Percentiles rank a stretch among this genome's conserved stretches.
Conservation (phyloP, 805 yeast species). For the Saccharomycopsis oosterbeekiorum region DNA sequence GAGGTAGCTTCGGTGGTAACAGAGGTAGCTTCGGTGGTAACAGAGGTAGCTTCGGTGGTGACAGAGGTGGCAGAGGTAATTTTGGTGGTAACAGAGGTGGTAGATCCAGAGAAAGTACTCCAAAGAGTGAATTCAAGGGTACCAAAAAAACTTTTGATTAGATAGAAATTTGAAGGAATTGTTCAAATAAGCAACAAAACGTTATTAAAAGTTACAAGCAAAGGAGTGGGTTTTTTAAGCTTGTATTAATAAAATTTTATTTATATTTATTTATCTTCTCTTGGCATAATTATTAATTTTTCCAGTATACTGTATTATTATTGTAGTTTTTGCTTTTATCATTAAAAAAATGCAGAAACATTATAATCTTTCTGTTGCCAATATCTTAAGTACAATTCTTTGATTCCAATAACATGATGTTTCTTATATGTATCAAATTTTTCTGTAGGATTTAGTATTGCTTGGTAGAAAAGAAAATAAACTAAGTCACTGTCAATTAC, state of each 20-base stretch:
- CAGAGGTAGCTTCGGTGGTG: conserved; percentile 24
- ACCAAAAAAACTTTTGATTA: conserved; percentile 75
- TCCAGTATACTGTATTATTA: background rate
- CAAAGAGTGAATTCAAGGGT: conserved; percentile 65
- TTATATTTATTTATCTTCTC: background rate
- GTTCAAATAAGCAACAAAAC: background rate
- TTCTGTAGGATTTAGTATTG: too few relatives aligned
- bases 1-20: conserved; percentile 30
- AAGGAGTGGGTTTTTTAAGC: background rate
- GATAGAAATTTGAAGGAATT: conserved; percentile 7
- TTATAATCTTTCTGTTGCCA: background rate
- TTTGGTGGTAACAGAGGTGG: conserved; percentile 28
- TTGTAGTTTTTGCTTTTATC: background rate
- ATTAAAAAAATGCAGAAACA: background rate
- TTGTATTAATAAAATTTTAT: background rate
- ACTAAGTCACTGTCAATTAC: too few relatives aligned
- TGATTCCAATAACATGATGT: too few relatives aligned
- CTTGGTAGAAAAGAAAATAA: too few relatives aligned
- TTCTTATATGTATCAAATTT: too few relatives aligned
- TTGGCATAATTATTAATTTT: background rate
- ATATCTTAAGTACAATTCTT: too few relatives aligned
- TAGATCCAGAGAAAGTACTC: conserved; percentile 42
- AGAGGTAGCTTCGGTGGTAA: conserved; percentile 36
- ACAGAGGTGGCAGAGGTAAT: conserved; percentile 26
- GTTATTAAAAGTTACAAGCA: background rate